Base-by-base conservation (phyloP, 73 alveolate genomes). In the Paramecium sexaurelia region DNA sequence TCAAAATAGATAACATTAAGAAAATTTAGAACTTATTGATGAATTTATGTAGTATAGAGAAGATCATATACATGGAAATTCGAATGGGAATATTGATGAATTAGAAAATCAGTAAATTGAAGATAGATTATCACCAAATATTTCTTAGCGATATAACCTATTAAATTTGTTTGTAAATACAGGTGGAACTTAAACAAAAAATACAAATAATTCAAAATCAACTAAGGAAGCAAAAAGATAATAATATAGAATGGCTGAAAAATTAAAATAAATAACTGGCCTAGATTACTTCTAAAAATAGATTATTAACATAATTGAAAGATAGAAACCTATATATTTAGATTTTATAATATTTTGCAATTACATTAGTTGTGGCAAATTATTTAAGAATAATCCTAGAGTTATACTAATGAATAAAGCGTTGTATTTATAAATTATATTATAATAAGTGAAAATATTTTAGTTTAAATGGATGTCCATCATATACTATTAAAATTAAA, bases 231-330 rank as follows among this genome's bases (percentile, higher is more conserved):
- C 56, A 3, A 15, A 5, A 32, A 71, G 43, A 13, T n/a, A 71
- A 17, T 40, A 71, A 27, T 35, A 17, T 20, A 11, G 19, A 11
- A 33, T 71, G 86, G 56, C 57, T 37, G 56, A 35, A 20, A 71
- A 71, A 11, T 71, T 71, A 71, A 71, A 71, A 71, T 71, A 8
- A 8, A 71, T 35, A 37, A 71, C 45, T 32, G 86, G 86, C 11
- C 17, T 71, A 36, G 86, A 71, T 32, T 71, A 71, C 5, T 71
- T 71, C 17, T 36, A 71, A 71, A 71, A 71, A 71, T 32, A 71
- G 35, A 71, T 71, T n/a, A 35, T 33, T 35, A 33, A 22, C 6
- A 71, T 71, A 9, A 71, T 71, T 11, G 56, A 71, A 35, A 71
- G 86, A 71, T 13, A 32, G 43, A 71, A 71, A 71, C 86, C 86